These are phyloP conservation scores for Fraxinus floribunda DNA, from an alignment of 305 asterid genomes.

Conservation along the genomic window DNA sequence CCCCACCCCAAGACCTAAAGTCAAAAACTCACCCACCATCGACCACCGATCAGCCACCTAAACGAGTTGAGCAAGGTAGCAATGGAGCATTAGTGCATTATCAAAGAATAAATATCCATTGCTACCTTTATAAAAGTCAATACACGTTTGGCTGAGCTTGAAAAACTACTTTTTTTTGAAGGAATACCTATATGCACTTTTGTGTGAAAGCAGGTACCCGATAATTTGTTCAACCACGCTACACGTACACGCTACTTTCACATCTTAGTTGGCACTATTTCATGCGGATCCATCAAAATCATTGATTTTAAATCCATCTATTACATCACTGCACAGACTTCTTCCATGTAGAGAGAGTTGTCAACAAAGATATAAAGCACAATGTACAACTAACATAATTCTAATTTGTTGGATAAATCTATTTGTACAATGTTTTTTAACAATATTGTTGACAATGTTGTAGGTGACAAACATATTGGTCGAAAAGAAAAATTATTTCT, in stretches of 20 bases:
- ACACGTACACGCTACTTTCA: neutral
- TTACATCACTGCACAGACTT: neutral
- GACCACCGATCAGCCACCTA: neutral
- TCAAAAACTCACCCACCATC: neutral
- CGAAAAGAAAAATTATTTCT: neutral
- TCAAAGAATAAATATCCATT: too few relatives aligned
- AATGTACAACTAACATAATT: too few relatives aligned
- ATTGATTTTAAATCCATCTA: neutral
- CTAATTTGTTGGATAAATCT: too few relatives aligned
- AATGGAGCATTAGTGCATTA: neutral
- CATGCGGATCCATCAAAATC: neutral
- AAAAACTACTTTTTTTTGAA: neutral
- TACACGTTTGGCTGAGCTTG: neutral
- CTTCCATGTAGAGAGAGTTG: neutral
- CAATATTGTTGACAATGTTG: too few relatives aligned
- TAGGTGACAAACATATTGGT: neutral
- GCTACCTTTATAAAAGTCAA: too few relatives aligned
- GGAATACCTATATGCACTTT: neutral
- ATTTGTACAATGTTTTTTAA: too few relatives aligned
- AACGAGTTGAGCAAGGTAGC: neutral
- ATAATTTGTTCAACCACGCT: neutral
- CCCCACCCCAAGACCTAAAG: too few relatives aligned
- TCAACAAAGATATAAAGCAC: too few relatives aligned
- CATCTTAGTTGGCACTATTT: neutral
- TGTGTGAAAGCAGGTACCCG: neutral